Evolutionary conservation across 805 yeast genomes (phyloP), one percentile per base, ranked within the genome.

Genomic region (Candida adriatica): DNA sequence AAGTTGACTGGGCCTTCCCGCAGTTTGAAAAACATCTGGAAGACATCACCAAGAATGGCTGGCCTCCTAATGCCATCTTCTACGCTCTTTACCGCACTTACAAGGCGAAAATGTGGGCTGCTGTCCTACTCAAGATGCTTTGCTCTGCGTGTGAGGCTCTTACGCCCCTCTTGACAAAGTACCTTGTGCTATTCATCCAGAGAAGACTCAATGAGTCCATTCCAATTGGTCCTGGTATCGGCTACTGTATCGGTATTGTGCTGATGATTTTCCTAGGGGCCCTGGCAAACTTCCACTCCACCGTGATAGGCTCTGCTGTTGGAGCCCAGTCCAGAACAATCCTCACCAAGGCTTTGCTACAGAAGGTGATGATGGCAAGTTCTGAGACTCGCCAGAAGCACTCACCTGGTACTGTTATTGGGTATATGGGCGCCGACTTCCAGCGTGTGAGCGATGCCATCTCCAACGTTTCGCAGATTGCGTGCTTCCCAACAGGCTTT

Each of bases 361-460:
- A 71, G 31, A 84, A 86, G 52, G 68, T 86, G 13, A 68, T 82
- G 41, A 61, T 52, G 30, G 61, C 83, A 11, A 70, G 73, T 35
- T 67, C 73, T 11, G 62, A 62, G 29, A 68, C 87, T 3, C 68
- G 67, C 30, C 69, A 68, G 43, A 61, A 66, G 39, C 81, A 60
- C 47, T 75, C 94, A 1, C 64, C 72, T 14, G 79, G 88, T 26
- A 72, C 68, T 37, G 67, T 86, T 30, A 78, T 92, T 9, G 74
- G 87, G 4, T 59, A 83, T 52, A 66, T 85, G 58, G 82, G 90
- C 22, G 78, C 92, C 2, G 95, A 86, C 52, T 61, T 84, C 23
- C 69, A 86, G 10, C 71, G 94, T 45, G 66, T 85, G 21, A 94
- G 83, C 53, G 65, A 79, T 42, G 84, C 85, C 5, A 45, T 74